These are phyloP conservation scores for Aspergillus saccharolyticus DNA, from an alignment of 495 filamentous ascomycete genomes.

Conservation along the genomic window DNA sequence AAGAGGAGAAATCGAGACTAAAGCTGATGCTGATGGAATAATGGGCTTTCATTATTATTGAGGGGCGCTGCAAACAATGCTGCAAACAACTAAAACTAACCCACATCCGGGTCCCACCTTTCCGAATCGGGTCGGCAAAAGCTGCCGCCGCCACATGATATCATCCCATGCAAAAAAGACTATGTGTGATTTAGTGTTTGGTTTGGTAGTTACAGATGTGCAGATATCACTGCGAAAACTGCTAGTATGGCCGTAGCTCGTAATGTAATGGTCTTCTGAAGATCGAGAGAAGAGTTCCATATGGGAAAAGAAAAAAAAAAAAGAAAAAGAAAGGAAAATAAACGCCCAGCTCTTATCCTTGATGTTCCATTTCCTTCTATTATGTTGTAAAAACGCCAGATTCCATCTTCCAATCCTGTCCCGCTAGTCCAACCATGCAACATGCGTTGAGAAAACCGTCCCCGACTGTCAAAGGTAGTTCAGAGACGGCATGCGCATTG, in stretches of 20 bases:
- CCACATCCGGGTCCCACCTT: not conserved
- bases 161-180: not conserved
- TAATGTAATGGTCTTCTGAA: slow-evolving; percentile 6
- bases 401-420: slow-evolving; percentile 1
- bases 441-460: not conserved
- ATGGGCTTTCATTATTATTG: too few relatives aligned
- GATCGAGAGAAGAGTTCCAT: not conserved
- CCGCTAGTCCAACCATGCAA: not conserved
- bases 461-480: not conserved
- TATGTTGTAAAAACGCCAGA: slow-evolving; percentile 9
- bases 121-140: not conserved
- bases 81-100: too few relatives aligned
- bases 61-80: too few relatives aligned
- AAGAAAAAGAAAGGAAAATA: not conserved
- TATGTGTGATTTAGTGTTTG: too few relatives aligned
- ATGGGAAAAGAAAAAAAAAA: slow-evolving; percentile 6
- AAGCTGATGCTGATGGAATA: too few relatives aligned
- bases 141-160: not conserved
- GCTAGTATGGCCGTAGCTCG: not conserved
- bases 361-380: slow-evolving; percentile 11
- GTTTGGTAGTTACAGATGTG: too few relatives aligned
- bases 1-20: too few relatives aligned
- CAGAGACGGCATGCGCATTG: not conserved
- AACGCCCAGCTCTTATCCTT: not conserved
- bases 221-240: too few relatives aligned